Conservation (phyloP, 305 asterid species). For the Fraxinus angustifolia region DNA sequence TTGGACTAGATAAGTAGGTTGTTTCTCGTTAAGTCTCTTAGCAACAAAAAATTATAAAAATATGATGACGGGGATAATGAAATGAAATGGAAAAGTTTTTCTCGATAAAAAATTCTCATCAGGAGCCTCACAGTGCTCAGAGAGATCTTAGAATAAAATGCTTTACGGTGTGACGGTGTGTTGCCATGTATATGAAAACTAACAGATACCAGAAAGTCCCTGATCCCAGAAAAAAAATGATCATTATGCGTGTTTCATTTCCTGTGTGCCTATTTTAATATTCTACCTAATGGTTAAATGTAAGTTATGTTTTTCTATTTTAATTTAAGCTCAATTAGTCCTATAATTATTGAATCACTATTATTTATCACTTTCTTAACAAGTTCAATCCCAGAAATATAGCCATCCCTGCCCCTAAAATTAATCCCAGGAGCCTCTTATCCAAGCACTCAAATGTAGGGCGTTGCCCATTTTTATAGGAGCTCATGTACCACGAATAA, state of each 20-base stretch:
- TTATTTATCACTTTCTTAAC: background rate
- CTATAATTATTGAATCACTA: background rate
- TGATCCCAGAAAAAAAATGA: background rate
- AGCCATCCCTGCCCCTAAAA: background rate
- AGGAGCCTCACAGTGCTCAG: background rate
- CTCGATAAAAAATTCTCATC: background rate
- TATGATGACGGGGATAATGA: background rate
- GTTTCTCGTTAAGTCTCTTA: background rate
- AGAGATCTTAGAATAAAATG: background rate
- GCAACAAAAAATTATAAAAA: background rate
- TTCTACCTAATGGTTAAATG: background rate
- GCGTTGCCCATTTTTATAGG: background rate
- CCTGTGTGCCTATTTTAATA: background rate
- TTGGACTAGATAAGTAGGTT: background rate
- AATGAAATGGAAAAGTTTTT: background rate
- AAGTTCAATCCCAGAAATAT: background rate
- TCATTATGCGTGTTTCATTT: background rate
- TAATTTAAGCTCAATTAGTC: background rate
- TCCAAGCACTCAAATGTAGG: background rate
- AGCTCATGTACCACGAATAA: background rate
- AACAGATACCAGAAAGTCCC: background rate
- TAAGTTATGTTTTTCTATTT: background rate
- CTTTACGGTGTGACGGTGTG: background rate
- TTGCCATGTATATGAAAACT: background rate
- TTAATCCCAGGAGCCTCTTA: background rate